Evolutionary conservation across 306 rosid species (phyloP), one percentile per base, ranked within the genome.

Genomic region (Neltuma alba): DNA sequence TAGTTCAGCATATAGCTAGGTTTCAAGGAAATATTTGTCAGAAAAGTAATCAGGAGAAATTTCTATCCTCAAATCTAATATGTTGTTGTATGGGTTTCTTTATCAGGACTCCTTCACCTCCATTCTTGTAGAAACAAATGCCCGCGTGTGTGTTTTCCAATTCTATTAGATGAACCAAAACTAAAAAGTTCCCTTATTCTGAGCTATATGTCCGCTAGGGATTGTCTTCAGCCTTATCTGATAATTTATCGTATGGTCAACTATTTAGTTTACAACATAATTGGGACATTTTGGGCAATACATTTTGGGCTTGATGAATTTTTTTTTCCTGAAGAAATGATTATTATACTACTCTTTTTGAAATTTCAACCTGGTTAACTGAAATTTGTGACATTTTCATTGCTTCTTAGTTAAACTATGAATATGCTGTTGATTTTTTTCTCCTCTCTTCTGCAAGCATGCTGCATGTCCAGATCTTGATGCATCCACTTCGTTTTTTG

Each of bases 401-500:
- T 72, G 31, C 62, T 72, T 55, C 63, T 47, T 2, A 7, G 44
- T 37, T 80, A 14, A 40, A 47, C 52, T 25, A 21, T 66, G 52
- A 45, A 48, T 85, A 72, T 27, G n/a, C 27, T 77, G 67, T 79
- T 79, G 64, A 50, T 45, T 62, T 72, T 83, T 76, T 9, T 20
- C 33, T 83, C 30, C 75, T 72, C 76, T 67, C 37, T 74, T 47
- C 79, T 83, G 88, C 73, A 86, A 95, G 99, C 99, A 95, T 86
- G 96, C 97, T 69, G 98, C 99, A 54, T 87, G 78, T 90, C 96
- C 97, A 70, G 89, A 93, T 91, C 92, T 95, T 78, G 99, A 90
- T 90, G 86, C 52, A 13, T 81, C 91, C 60, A 91, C 98, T 79
- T 95, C 99, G 2, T 95, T 95, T 91, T 95, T 93, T 80, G 98